These are phyloP conservation scores for Solanum hybrid DNA, from an alignment of 305 asterid species.

Conservation along the genomic window DNA sequence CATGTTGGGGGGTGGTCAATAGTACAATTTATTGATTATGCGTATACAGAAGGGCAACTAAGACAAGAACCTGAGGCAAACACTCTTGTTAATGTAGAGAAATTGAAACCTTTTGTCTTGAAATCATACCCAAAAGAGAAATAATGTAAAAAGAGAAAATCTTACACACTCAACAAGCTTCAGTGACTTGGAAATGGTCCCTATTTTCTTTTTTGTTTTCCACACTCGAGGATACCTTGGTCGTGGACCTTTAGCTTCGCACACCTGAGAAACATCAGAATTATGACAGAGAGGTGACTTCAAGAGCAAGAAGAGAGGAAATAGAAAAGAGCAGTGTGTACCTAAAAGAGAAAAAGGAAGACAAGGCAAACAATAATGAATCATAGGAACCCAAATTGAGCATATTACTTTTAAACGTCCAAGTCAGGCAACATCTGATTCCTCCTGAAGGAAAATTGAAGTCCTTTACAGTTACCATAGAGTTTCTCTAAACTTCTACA, in stretches of 20 bases:
- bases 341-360: not conserved
- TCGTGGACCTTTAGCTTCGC: constrained; percentile 88
- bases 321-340: not conserved
- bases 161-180: constrained; percentile 89
- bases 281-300: constrained; percentile 2
- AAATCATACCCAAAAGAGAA: not conserved
- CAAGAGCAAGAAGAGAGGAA: not conserved
- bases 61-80: not conserved
- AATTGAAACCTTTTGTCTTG: no score
- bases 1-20: not conserved
- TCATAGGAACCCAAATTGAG: not conserved
- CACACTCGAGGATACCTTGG: constrained; percentile 93
- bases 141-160: not conserved
- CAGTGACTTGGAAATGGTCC: constrained; percentile 79
- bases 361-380: not conserved
- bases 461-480: not conserved
- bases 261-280: constrained; percentile 36
- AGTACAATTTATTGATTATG: not conserved
- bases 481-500: not conserved
- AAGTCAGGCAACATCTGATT: not conserved
- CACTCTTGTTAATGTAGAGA: not conserved
- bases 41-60: not conserved
- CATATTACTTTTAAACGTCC: not conserved
- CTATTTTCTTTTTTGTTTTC: constrained; percentile 66
- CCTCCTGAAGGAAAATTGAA: not conserved